Evolutionary conservation across 108 stramenopile species (phyloP).

Genomic region (Skeletonema potamos): DNA sequence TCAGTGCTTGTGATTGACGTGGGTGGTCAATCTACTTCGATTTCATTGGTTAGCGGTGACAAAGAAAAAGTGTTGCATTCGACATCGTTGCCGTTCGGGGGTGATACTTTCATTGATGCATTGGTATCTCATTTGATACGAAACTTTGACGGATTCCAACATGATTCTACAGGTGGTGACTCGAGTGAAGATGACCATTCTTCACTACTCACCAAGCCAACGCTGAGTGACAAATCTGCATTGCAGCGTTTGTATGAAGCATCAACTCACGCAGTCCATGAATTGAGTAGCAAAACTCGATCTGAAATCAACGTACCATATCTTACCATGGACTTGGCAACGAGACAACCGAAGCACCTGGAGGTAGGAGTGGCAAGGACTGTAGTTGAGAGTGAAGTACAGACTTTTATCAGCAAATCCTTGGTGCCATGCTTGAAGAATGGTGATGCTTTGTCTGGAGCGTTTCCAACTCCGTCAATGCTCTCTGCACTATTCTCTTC

Average conservation of each 20-base stretch:
- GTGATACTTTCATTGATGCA: constrained; percentile 63
- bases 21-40: constrained; percentile 53
- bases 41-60: constrained; percentile 60
- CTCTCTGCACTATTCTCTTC: constrained; percentile 58
- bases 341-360: constrained; percentile 61
- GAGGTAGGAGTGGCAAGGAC: constrained; percentile 60
- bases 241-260: constrained; percentile 43
- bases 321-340: constrained; percentile 51
- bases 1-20: constrained; percentile 71
- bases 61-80: constrained; percentile 38
- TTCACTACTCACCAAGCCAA: constrained; percentile 9
- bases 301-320: constrained; percentile 73
- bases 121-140: constrained; percentile 50
- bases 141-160: constrained; percentile 25
- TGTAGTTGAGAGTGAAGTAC: constrained; percentile 59
- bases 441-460: constrained; percentile 41
- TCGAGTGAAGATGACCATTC: constrained; percentile 20
- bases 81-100: constrained; percentile 54
- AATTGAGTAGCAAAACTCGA: constrained; percentile 61
- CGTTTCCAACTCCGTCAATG: constrained; percentile 61
- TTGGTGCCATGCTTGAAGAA: constrained; percentile 30
- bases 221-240: constrained; percentile 28
- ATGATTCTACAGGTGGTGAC: background rate
- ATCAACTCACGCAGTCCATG: constrained; percentile 48
- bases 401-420: constrained; percentile 27